Evolutionary conservation across 495 filamentous ascomycete genomes (phyloP), one percentile per base, ranked within the genome.

Genomic region (Parathielavia hyrcaniae): DNA sequence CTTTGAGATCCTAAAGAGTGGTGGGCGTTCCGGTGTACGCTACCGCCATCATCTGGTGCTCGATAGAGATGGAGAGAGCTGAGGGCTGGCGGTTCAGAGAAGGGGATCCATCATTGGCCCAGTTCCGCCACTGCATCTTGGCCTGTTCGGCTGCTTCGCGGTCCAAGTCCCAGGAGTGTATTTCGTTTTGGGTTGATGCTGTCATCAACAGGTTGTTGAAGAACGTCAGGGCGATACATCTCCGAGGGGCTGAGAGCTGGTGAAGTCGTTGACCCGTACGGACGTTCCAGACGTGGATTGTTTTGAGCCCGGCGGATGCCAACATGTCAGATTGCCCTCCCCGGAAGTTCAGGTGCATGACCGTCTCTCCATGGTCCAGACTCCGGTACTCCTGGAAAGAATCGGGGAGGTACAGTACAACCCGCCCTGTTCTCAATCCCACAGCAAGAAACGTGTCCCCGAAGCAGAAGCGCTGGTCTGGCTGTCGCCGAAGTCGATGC

Each of bases 341-440:
- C 17, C 32, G 47, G 10, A 50, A 35, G 1, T 50, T 10, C 32
- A 50, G 16, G 26, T 50, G 47, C 47, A 32, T 9, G 2, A 50
- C 68, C 8, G 56, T 40, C 41, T 72, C 66, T 8, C 67, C 61
- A 54, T 74, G 69, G 32, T 62, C 52, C 1, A 74, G 45, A 11
- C 23, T 35, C 32, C 41, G 55, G 32, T 57, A 58, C 59, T 70
- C 66, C 36, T 69, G 69, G 48, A 26, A 67, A 13, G 64, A 60
- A 30, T 53, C 53, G 3, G 52, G 32, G 47, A 65, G 44, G 39
- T 64, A 64, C 30, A 64, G 19, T 5, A 39, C 20, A 19, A 61
- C 46, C 16, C n/a, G 23, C 5, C 58, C 58, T 2, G 30, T 45
- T 19, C 38, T 46, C 13, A 64, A 22, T 5, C 61, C 58, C 10